A percentile compares a stretch with the other conserved stretches of the same genome.
These are phyloP conservation scores for Rhytidiadelphus loreus DNA, from an alignment of 225 moss, liverwort and hornwort genomes.

Conservation along the genomic window DNA sequence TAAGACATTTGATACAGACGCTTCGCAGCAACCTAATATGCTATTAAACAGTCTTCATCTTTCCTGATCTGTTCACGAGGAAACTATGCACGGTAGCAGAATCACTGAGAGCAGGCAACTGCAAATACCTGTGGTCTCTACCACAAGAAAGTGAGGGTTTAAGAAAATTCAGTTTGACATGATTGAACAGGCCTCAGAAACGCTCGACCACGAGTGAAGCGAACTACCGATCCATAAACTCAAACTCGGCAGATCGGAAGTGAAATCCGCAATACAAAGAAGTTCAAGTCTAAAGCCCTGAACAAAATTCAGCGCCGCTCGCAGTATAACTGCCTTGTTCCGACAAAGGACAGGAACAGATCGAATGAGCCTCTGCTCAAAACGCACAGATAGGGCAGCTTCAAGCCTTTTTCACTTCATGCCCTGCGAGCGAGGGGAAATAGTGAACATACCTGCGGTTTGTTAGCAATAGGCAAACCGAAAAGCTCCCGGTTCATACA, in stretches of 20 bases:
- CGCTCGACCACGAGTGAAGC: not conserved
- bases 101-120: not conserved
- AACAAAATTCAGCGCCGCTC: not conserved
- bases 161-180: not conserved
- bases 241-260: not conserved
- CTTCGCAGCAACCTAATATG: not conserved
- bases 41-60: not conserved
- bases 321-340: not conserved
- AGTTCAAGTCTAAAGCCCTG: not conserved
- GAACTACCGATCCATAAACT: not conserved
- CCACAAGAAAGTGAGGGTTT: not conserved
- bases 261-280: not conserved
- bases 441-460: conserved; percentile 4
- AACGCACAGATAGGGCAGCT: not conserved
- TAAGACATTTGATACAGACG: not conserved
- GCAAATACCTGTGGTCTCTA: not conserved
- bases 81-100: not conserved
- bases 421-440: not conserved
- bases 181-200: not conserved
- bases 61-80: not conserved
- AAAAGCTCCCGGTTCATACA: conserved; percentile 25
- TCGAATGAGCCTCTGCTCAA: not conserved
- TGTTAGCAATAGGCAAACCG: conserved; percentile 8
- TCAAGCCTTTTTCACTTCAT: not conserved
- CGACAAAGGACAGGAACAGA: not conserved